Base-by-base conservation (phyloP, 164 flowering plant genomes). In the Vitis rotundifolia region DNA sequence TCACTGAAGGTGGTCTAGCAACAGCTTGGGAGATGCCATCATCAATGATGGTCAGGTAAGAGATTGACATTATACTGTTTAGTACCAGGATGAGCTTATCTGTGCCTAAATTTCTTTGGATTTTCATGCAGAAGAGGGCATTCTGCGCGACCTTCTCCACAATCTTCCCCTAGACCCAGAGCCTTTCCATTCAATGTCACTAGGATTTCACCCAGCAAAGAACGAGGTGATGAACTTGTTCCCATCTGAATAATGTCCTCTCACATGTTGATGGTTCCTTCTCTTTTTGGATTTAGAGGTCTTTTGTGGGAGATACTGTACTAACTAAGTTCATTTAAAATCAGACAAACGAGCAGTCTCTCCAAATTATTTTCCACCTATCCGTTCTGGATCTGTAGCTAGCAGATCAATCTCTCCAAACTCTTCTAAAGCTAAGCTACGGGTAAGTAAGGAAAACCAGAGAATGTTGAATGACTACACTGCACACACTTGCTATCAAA, bases 311-410 rank as follows among this genome's bases (percentile, higher is more conserved):
- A 56, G 58, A n/a, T 15, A n/a, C 47, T 22, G 28, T n/a, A 13
- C 61, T 57, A 51, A 68, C 16, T 28, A 31, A 18, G 9, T 15
- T 57, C 11, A 63, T 15, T 56, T 51, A 63, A 28, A 57, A 57
- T n/a, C 72, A 80, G 86, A 76, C 55, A 80, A 69, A 55, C 66
- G 73, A 64, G 29, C 78, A 50, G 53, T 61, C 58, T 78, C 84
- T 37, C 84, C 84, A 13, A 64, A 16, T 53, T 70, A 71, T 4
- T 73, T 72, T 55, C 70, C 73, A 14, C 66, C 80, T 22, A 57
- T 64, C 13, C 82, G 86, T 12, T 78, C 81, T 11, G 83, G 78
- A 50, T 80, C 84, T 37, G 44, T 74, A 49, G 70, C 63, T 4
- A 73, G 59, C 51, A 68, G 81, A 72, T 69, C 79, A 52, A 64